A percentile compares a stretch with the other conserved stretches of the same genome.
phyloP scores from a whole-genome alignment of 2,329 filamentous ascomycete genomes.

The Dactylellina cionopaga region DNA sequence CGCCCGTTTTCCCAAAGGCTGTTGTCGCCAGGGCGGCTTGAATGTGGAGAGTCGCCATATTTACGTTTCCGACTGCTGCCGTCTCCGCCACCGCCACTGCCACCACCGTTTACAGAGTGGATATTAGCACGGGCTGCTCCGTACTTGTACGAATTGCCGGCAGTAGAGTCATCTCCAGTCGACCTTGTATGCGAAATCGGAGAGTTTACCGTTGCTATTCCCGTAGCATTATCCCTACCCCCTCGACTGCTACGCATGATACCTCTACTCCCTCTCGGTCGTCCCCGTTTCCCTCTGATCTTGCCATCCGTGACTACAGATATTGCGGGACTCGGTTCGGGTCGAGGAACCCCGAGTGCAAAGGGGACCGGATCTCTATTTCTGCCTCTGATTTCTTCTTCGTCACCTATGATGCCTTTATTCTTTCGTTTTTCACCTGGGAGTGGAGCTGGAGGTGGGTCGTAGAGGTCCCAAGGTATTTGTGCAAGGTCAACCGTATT shows the following conservation, averaged over 20 bases:
- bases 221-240: constrained; percentile 7
- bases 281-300: constrained; percentile 31
- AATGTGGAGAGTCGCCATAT: constrained; percentile 25
- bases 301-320: neutral
- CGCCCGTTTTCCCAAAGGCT: neutral
- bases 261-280: constrained; percentile 36
- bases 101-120: neutral
- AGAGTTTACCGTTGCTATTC: neutral
- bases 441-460: constrained; percentile 40
- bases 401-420: neutral
- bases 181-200: constrained; percentile 4
- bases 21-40: neutral
- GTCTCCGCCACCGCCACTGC: constrained; percentile 4
- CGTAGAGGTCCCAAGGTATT: constrained; percentile 56
- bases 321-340: neutral
- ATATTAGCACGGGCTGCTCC: constrained; percentile 18
- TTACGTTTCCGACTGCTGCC: constrained; percentile 25
- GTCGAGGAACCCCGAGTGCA: neutral
- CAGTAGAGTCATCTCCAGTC: constrained; percentile 8
- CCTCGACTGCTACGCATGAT: neutral
- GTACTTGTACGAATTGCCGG: constrained; percentile 36
- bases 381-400: constrained; percentile 23
- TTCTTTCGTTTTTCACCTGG: constrained; percentile 23
- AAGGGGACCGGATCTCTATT: constrained; percentile 21
- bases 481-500: constrained; percentile 51